Percentiles rank a stretch among this genome's conserved stretches.
Evolutionary conservation across 345 rosid species (phyloP).

Genomic region (Salix dunnii): DNA sequence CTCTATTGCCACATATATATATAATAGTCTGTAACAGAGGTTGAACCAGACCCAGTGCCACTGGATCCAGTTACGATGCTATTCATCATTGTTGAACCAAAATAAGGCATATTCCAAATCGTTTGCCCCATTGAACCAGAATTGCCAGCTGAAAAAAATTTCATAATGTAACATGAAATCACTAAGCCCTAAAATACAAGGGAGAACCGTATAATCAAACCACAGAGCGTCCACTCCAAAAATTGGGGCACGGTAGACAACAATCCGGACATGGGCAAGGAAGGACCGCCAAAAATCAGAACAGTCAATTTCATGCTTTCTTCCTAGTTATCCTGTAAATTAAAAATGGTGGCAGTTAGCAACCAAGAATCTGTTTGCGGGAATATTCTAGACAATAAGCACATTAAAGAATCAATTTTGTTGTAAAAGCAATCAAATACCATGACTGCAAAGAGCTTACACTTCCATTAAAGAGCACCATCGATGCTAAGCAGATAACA

Average conservation of each 20-base stretch:
- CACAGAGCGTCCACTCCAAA: neutral
- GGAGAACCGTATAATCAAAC: neutral
- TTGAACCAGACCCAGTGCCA: neutral
- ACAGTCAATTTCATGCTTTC: constrained; percentile 57
- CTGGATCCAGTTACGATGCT: constrained; percentile 5
- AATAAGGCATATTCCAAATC: neutral
- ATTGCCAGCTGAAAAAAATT: constrained; percentile 3
- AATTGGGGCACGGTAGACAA: neutral
- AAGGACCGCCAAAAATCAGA: neutral
- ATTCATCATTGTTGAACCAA: constrained; percentile 1
- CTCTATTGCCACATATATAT: neutral
- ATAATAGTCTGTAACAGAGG: constrained; percentile 6
- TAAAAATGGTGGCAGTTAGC: constrained; percentile 8
- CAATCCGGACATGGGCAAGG: neutral
- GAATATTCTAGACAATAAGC: neutral
- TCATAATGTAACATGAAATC: neutral
- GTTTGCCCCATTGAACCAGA: constrained; percentile 3
- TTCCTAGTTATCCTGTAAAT: constrained; percentile 84
- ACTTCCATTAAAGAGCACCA: neutral
- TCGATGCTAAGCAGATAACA: neutral
- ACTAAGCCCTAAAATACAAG: neutral
- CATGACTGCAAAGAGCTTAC: too few relatives aligned
- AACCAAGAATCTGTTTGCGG: neutral
- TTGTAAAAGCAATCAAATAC: neutral
- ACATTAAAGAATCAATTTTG: neutral